Base-by-base conservation (phyloP, 1,284 basidiomycete genomes). In the Leccinum griseonigrum region DNA sequence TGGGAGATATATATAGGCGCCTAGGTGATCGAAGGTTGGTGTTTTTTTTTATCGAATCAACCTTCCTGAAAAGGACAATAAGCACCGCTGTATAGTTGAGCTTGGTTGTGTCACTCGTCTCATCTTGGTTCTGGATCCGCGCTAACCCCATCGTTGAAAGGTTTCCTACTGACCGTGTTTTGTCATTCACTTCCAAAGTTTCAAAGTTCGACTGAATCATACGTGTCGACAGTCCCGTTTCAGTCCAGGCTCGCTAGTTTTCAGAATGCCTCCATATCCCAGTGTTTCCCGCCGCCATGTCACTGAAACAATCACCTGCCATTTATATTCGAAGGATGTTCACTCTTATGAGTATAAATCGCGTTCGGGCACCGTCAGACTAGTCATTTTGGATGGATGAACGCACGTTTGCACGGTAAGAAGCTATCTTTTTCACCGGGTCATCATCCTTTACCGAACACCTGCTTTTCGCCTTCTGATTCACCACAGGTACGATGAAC, bases 401-500 rank as follows among this genome's bases (percentile, higher is more conserved):
- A 7, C 34, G 32, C 18, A 13, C 34, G 57, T 86, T 86, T 76
- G 78, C 79, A 63, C 77, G 77, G 84, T 86, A 64, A 66, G 76
- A 67, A 22, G 50, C 43, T 26, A 3, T 56, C 11, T 46, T 43
- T 36, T 59, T 46, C 50, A 56, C 32, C 28, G 56, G 10, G n/a
- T 36, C 10, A 28, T 18, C 11, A 43, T 58, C 36, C 22, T 32
- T 69, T 18, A 72, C 43, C 11, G 16, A 51, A 29, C 0, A 1
- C 34, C 2, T 38, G 5, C 32, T 22, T 53, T 5, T 53, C 40
- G 11, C 56, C 31, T 46, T 18, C n/a, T n/a, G 5, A 22, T 61
- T 51, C 29, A n/a, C 26, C 53, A 13, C 36, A 83, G 90, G 69
- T 88, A 91, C 71, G 87, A 91, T 68, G 86, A 85, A 3, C 88